Base-by-base conservation (phyloP, 352 stramenopile genomes). In the Phytophthora tentaculata region DNA sequence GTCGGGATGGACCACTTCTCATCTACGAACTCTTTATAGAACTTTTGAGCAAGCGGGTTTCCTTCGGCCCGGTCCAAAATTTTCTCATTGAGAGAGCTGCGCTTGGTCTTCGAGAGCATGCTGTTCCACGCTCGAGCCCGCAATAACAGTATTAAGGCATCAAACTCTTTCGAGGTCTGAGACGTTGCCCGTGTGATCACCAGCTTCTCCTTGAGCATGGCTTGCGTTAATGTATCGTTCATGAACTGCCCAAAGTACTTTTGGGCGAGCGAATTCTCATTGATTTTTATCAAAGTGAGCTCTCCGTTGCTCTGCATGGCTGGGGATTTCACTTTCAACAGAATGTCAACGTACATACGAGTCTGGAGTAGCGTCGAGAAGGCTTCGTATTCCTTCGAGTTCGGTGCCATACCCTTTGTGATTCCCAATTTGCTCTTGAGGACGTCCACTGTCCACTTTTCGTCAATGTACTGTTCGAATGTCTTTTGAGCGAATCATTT, bases 401-500 rank as follows among this genome's bases (percentile, higher is more conserved):
- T 12, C 8, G 17, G 20, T 7, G 54, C 14, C 8, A 28, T 51
- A 1, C 7, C 24, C 39, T 20, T 24, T 6, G 26, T 26, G 19
- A 62, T 55, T 17, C 43, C 13, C 26, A 62, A 4, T 19, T 62
- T 62, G 7, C 14, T n/a, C 43, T 48, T 62, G 28, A 62, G 56
- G 2, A 47, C 19, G 14, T 35, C n/a, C 13, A 47, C 14, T 1
- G 43, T 37, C 56, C 56, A 62, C 8, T 55, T 24, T 26, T 55
- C 56, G 2, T 55, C 28, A 4, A 45, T 55, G 43, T 45, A 62
- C 32, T 54, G 43, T 0, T 20, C 24, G 14, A 53, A 48, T 22
- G 24, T 37, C 26, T 29, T 54, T 24, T 54, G 35, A 29, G 56
- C 56, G 16, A 62, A 16, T 16, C 4, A 0, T 28, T 62, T 62